phyloP scores from a whole-genome alignment of 768 basidiomycete species.

The Lyophyllum shimeji region DNA sequence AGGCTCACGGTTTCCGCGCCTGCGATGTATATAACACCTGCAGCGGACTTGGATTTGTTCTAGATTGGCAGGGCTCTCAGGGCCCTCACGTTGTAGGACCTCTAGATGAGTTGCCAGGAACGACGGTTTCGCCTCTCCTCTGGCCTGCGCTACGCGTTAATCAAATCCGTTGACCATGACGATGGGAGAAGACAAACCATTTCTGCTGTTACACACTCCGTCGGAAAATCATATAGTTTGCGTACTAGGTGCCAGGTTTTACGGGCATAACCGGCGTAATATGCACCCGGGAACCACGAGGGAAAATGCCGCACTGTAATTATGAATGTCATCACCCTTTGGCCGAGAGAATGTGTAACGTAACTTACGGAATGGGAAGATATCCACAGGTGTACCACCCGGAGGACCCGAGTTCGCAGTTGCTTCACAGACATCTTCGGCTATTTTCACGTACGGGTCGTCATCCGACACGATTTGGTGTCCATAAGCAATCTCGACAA shows the following conservation, averaged over 20 bases:
- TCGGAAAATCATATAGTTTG: slow-evolving; percentile 30
- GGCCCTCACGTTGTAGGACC: background rate
- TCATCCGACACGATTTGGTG: slow-evolving; percentile 29
- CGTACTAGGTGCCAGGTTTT: slow-evolving; percentile 11
- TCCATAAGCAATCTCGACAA: slow-evolving; percentile 30
- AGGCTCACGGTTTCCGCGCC: slow-evolving; percentile 34
- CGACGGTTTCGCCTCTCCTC: slow-evolving; percentile 21
- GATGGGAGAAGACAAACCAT: slow-evolving; percentile 24
- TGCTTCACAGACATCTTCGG: slow-evolving; percentile 29
- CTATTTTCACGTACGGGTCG: slow-evolving; percentile 37
- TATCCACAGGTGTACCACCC: slow-evolving; percentile 15
- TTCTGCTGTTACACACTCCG: slow-evolving; percentile 26
- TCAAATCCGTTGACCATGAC: background rate
- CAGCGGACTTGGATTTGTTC: slow-evolving; percentile 19
- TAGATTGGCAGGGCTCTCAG: background rate
- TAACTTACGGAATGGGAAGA: slow-evolving; percentile 26
- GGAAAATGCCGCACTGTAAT: slow-evolving; percentile 30
- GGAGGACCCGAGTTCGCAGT: slow-evolving; percentile 25
- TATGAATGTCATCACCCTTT: background rate
- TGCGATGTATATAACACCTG: slow-evolving; percentile 23
- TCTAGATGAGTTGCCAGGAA: slow-evolving; percentile 21
- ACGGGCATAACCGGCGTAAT: slow-evolving; percentile 20
- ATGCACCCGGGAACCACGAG: slow-evolving; percentile 31
- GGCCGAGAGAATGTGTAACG: background rate
- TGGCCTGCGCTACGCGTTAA: slow-evolving; percentile 6